Base-by-base conservation (phyloP, 192 early-diverging fungal genomes). In the Backusella australiensis region DNA sequence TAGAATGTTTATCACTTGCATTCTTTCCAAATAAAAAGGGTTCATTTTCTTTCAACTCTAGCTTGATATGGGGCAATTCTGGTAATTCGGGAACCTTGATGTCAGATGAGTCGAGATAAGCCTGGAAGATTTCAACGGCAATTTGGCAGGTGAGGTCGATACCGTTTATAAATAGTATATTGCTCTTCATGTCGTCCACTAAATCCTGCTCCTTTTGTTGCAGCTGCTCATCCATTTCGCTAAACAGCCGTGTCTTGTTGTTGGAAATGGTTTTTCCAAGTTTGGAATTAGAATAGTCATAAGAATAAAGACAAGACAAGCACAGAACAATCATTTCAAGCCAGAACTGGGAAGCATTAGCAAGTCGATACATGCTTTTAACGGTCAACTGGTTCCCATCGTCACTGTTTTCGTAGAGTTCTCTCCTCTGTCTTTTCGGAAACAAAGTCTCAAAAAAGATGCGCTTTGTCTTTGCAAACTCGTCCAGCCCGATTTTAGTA, bases 401-500 rank as follows among this genome's bases (percentile, higher is more conserved):
- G 21, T 15, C 21, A 34, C 12, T 14, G 0, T n/a, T 21, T 14
- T 71, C 39, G 26, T 44, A 36, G 14, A 21, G 17, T 75, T 68
- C 14, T 32, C 56, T 63, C 12, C 34, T 11, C 6, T 36, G 21
- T 34, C 38, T 56, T 14, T 59, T 74, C 4, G 73, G 56, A 67
- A 83, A 77, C 1, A 76, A 44, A 3, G 36, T 34, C 23, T 72
- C 72, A 52, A 80, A 77, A 34, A 71, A 79, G 17, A 72, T 46
- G 36, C 72, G 34, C 29, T 77, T 70, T 32, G 77, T 76, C 38
- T 83, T 77, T 9, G 80, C 75, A 75, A 89, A 89, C 15, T 77
- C 35, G 42, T 89, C 88, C n/a, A 89, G 77, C 4, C 86, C 87
- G 35, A 89, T 85, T 56, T 87, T 89, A 17, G 86, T 87, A 76